Evolutionary conservation across 352 stramenopile genomes (phyloP).

Genomic region (Globisporangium camurandrum): DNA sequence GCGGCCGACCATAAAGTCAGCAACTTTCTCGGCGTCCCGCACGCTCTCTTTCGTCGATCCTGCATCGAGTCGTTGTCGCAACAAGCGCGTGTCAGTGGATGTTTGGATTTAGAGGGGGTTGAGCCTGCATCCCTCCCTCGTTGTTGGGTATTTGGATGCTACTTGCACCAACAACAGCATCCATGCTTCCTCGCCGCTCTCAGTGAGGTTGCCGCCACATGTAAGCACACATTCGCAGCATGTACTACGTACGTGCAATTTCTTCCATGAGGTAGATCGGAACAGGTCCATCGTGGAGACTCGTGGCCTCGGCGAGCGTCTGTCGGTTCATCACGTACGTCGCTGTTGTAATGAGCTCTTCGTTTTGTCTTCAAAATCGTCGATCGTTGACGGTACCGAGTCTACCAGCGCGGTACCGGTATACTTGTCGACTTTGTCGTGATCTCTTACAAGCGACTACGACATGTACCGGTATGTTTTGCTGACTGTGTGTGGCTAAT

Average conservation of each 20-base stretch:
- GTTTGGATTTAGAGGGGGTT: no score
- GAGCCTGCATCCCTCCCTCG: no score
- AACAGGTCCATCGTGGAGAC: slow-evolving; percentile 73
- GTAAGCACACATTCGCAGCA: background rate
- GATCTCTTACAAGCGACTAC: no score
- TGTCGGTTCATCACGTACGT: slow-evolving; percentile 61
- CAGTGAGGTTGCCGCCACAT: no score
- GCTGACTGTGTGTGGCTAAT: no score
- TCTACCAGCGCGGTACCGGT: background rate
- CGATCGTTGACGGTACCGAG: background rate
- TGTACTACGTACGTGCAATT: slow-evolving; percentile 59
- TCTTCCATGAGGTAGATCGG: slow-evolving; percentile 82
- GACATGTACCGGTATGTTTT: no score
- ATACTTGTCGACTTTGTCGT: no score
- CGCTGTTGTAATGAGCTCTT: background rate
- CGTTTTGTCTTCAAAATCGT: background rate
- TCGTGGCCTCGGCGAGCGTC: slow-evolving; percentile 72
- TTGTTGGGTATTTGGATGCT: no score
- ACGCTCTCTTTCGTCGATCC: slow-evolving; percentile 50
- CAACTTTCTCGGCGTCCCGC: slow-evolving; percentile 70
- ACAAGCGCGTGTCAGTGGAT: background rate
- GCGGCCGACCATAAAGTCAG: slow-evolving; percentile 66
- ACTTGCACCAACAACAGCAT: no score
- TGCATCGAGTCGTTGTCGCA: slow-evolving; percentile 10
- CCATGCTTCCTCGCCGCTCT: no score